phyloP scores from a whole-genome alignment of 352 stramenopile genomes.

The Pythium aphanidermatum region DNA sequence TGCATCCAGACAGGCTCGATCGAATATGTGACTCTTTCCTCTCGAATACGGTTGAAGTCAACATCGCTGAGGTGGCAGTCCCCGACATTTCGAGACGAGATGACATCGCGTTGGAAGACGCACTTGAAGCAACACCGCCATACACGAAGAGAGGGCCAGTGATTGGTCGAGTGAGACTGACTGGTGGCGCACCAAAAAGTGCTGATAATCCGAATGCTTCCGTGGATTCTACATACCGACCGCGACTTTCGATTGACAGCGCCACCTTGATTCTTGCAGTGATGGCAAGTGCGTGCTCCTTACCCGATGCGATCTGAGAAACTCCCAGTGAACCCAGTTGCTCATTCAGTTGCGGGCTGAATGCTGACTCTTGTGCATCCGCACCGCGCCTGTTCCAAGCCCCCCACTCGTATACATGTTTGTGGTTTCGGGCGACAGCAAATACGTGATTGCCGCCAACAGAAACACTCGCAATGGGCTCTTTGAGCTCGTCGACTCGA shows the following conservation, averaged over 20 bases:
- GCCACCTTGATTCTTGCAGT: slow-evolving; percentile 39
- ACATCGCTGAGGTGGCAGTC: slow-evolving; percentile 10
- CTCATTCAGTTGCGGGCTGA: slow-evolving; percentile 37
- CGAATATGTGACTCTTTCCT: slow-evolving; percentile 42
- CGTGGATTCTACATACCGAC: no score
- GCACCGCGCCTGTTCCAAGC: slow-evolving; percentile 46
- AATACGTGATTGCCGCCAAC: slow-evolving; percentile 71
- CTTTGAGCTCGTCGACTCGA: slow-evolving; percentile 48
- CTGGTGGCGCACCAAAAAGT: slow-evolving; percentile 41
- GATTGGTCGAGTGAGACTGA: slow-evolving; percentile 32
- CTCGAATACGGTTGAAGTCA: slow-evolving; percentile 36
- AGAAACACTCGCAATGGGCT: slow-evolving; percentile 42
- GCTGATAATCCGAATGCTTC: slow-evolving; percentile 40
- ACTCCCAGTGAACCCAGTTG: slow-evolving; percentile 40
- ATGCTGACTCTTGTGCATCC: slow-evolving; percentile 47
- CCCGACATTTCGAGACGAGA: slow-evolving; percentile 2
- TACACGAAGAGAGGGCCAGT: slow-evolving; percentile 29
- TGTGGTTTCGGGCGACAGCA: slow-evolving; percentile 37
- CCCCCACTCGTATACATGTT: slow-evolving; percentile 63
- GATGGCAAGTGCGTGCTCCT: slow-evolving; percentile 58
- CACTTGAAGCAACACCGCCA: neutral
- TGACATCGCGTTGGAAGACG: neutral
- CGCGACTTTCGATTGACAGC: slow-evolving; percentile 22
- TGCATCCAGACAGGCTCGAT: slow-evolving; percentile 31
- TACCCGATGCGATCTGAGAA: slow-evolving; percentile 41